phyloP scores from a whole-genome alignment of 2,329 filamentous ascomycete genomes.

The Aspergillus fumigatiaffinis region DNA sequence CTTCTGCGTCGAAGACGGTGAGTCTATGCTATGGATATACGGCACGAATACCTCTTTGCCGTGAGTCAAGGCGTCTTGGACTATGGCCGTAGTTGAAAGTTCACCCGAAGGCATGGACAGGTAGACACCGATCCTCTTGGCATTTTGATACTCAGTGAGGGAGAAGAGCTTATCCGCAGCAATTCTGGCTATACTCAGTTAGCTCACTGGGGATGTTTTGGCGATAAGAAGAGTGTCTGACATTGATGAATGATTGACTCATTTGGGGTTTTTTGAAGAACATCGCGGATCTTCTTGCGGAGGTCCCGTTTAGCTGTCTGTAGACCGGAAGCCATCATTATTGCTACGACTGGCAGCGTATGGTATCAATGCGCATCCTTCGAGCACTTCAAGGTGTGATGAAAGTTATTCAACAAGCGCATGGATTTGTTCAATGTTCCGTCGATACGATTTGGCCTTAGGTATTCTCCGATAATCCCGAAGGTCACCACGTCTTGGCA shows the following conservation, averaged over 20 bases:
- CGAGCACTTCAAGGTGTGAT: neutral
- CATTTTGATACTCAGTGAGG: slow-evolving; percentile 70
- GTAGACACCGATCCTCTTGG: slow-evolving; percentile 76
- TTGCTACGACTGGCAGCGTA: neutral
- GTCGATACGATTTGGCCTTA: neutral
- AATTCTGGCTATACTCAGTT: slow-evolving; percentile 52
- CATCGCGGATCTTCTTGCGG: slow-evolving; percentile 64
- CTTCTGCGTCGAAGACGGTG: slow-evolving; percentile 30
- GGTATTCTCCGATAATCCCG: neutral
- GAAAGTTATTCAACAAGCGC: neutral
- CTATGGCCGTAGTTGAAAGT: slow-evolving; percentile 77
- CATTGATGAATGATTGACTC: slow-evolving; percentile 67
- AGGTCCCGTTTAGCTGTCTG: slow-evolving; percentile 72
- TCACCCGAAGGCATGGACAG: slow-evolving; percentile 89
- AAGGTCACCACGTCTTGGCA: slow-evolving; percentile 9
- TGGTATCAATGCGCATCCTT: neutral
- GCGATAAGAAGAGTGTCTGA: slow-evolving; percentile 34
- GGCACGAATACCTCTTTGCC: slow-evolving; percentile 91
- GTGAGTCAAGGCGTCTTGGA: slow-evolving; percentile 69
- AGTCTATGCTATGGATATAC: slow-evolving; percentile 67
- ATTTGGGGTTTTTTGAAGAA: slow-evolving; percentile 58
- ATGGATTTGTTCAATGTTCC: neutral
- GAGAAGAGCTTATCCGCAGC: slow-evolving; percentile 63
- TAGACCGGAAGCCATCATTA: slow-evolving; percentile 52
- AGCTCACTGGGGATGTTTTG: slow-evolving; percentile 13